A percentile compares a stretch with the other conserved stretches of the same genome.
Evolutionary conservation across 139 green algal species (phyloP).

Genomic region (Chlorella sp.): DNA sequence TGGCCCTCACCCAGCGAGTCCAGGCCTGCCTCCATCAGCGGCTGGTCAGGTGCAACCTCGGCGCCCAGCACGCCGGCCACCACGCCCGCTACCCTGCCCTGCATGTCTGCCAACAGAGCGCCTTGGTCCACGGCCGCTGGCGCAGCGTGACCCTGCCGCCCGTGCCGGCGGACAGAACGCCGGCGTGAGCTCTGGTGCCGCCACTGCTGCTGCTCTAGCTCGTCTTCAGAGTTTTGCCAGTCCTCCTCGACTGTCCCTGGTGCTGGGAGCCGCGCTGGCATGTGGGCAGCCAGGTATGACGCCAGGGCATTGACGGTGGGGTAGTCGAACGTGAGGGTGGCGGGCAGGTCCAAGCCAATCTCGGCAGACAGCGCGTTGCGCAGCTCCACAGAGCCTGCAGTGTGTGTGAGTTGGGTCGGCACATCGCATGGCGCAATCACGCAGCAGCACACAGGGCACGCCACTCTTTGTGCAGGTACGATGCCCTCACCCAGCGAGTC

Average conservation of each 20-base stretch:
- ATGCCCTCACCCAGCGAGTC: slow-evolving; percentile 74
- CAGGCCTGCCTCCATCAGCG: slow-evolving; percentile 47
- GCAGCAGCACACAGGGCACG: too few species aligned
- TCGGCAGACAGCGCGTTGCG: slow-evolving; percentile 17
- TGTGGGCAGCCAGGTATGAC: background rate
- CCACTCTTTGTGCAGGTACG: too few species aligned
- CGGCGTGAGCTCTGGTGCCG: too few species aligned
- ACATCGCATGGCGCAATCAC: too few species aligned
- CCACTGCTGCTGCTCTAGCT: too few species aligned
- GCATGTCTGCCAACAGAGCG: background rate
- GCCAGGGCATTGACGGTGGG: slow-evolving; percentile 48
- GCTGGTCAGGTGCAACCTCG: background rate
- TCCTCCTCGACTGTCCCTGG: too few species aligned
- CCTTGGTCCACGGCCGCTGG: too few species aligned
- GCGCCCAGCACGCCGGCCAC: slow-evolving; percentile 10
- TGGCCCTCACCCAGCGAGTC: slow-evolving; percentile 66
- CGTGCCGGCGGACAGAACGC: too few species aligned
- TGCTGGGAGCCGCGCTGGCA: too few species aligned
- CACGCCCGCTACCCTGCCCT: background rate
- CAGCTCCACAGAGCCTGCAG: slow-evolving; percentile 41
- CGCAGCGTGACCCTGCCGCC: too few species aligned
- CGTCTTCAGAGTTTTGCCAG: too few species aligned
- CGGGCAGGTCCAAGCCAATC: slow-evolving; percentile 33
- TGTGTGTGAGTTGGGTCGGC: too few species aligned
- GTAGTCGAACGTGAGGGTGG: slow-evolving; percentile 64